A percentile compares a stretch with the other conserved stretches of the same genome.
Evolutionary conservation across 179 eudicot species (phyloP).

Genomic region (Nepenthes alata): DNA sequence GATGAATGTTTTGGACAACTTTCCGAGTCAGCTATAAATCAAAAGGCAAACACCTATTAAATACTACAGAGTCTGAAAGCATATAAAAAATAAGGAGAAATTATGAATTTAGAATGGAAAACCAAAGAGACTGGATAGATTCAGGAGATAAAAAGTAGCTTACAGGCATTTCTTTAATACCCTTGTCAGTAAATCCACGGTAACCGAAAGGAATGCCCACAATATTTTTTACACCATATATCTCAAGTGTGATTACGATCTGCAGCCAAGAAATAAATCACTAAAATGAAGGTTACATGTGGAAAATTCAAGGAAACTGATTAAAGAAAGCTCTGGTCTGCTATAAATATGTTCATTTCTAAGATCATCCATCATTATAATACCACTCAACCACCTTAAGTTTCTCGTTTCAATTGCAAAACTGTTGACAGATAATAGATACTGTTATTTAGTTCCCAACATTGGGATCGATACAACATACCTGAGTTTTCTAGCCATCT

Average conservation of each 20-base stretch:
- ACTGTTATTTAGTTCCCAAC: too few relatives aligned
- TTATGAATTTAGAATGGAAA: background rate
- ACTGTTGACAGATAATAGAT: too few relatives aligned
- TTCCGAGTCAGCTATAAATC: conserved; percentile 59
- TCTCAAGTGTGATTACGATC: conserved; percentile 97
- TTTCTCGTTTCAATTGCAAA: too few relatives aligned
- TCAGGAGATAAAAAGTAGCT: conserved; percentile 18
- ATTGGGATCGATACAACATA: too few relatives aligned
- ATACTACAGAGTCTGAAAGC: background rate
- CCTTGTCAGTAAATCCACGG: conserved; percentile 77
- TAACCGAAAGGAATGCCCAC: conserved; percentile 94
- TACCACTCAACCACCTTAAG: too few relatives aligned
- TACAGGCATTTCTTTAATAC: conserved; percentile 71
- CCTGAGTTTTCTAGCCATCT: too few relatives aligned
- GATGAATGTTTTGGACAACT: conserved; percentile 89
- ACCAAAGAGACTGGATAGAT: background rate
- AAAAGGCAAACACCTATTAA: conserved; percentile 1
- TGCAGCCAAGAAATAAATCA: conserved; percentile 21
- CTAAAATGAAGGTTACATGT: background rate
- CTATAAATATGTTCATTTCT: background rate
- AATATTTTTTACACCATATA: conserved; percentile 91
- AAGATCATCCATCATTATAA: background rate
- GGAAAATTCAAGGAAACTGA: background rate
- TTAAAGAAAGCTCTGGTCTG: too few relatives aligned
- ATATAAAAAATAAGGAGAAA: background rate